A percentile compares a stretch with the other conserved stretches of the same genome.
Evolutionary conservation across 805 yeast genomes (phyloP).

Genomic region (Cyberlindnera sargentensis): DNA sequence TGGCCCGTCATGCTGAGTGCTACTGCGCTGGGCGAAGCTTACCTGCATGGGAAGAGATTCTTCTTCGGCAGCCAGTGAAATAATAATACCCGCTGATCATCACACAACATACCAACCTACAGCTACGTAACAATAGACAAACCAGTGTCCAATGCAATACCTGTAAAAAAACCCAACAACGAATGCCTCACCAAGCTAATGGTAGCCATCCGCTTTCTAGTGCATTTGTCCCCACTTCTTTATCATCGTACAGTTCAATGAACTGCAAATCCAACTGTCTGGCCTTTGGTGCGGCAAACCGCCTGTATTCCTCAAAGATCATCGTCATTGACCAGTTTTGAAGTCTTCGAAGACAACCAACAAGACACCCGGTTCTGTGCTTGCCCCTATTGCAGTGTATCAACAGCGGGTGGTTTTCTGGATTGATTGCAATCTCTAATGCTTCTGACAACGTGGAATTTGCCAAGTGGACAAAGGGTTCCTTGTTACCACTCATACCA

Average conservation of each 20-base stretch:
- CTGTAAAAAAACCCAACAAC: too few species aligned
- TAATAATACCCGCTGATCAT: too few species aligned
- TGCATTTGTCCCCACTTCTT: constrained; percentile 52
- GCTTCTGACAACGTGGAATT: constrained; percentile 71
- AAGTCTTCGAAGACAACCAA: constrained; percentile 82
- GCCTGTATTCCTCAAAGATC: constrained; percentile 92
- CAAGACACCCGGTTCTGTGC: constrained; percentile 93
- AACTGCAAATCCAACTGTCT: constrained; percentile 94
- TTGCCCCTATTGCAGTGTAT: constrained; percentile 96
- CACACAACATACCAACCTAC: too few species aligned
- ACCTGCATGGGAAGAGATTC: constrained; percentile 64
- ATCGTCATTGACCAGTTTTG: constrained; percentile 92
- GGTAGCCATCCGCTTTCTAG: constrained; percentile 53
- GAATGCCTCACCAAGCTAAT: constrained; percentile 45
- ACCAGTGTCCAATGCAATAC: too few species aligned
- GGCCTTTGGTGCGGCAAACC: constrained; percentile 92
- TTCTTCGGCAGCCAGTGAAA: constrained; percentile 26
- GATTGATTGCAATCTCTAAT: constrained; percentile 71
- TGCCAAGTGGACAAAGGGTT: constrained; percentile 78
- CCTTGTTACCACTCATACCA: constrained; percentile 93
- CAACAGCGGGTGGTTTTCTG: constrained; percentile 83
- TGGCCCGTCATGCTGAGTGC: constrained; percentile 55
- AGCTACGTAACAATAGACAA: too few species aligned
- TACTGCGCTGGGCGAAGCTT: constrained; percentile 55
- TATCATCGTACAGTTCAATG: constrained; percentile 79